Base-by-base conservation (phyloP, 352 stramenopile species). In the Phytophthora boehmeriae region DNA sequence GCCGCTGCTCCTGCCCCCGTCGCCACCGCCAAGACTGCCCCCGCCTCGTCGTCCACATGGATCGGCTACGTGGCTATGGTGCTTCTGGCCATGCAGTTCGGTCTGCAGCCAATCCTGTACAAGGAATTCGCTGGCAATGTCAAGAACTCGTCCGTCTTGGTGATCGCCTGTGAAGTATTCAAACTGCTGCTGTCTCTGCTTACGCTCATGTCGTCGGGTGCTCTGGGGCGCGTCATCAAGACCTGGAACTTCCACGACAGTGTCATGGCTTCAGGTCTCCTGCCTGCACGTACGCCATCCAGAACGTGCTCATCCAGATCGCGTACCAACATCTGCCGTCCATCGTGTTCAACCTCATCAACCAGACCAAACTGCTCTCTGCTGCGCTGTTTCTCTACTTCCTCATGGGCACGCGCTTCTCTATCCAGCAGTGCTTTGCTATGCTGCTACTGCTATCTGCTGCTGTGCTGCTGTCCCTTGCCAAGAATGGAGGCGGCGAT, bases 321-420 rank as follows among this genome's bases (percentile, higher is more conserved):
- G 74, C 87, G 45, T 92, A 92, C 64, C 87, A 95, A 69, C 68
- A 94, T 66, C 61, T 94, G 44, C 80, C 83, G 48, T 87, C 87
- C 30, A 88, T 94, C 45, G 73, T 92, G 23, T 94, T 94, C 63
- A 95, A 94, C 68, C 70, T 95, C 38, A 78, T 95, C 38, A 95
- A 95, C 74, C 87, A 95, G 75, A 94, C 85, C 66, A 95, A 95
- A 65, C 63, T 95, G 23, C 67, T 95, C 20, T 94, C 76, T 51
- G 90, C 87, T 14, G 87, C 87, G 25, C 69, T 94, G 49, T 93
- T 94, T 55, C 79, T 95, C 48, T 91, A 80, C 66, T 51, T 90
- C 53, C 71, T 95, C 38, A 70, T 93, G 43, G 77, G 80, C 32
- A 93, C 83, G 42, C 76, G 74, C 54, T 93, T 90, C 62, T 87